Evolutionary conservation across 495 filamentous ascomycete species (phyloP).

Genomic region (Alectoria sarmentosa): DNA sequence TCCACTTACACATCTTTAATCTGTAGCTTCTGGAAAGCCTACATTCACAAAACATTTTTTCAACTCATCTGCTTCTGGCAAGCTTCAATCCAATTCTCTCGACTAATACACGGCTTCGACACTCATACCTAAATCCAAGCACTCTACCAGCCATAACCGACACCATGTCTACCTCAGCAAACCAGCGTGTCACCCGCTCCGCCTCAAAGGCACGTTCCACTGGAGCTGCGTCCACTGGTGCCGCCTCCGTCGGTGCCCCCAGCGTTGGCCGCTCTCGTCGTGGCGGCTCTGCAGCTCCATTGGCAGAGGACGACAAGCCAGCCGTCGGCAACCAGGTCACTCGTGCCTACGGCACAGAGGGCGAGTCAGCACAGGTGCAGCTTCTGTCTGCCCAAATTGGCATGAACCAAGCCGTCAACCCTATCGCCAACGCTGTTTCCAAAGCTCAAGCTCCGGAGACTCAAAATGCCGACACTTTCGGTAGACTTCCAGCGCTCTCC

Average conservation of each 20-base stretch:
- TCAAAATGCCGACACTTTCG: not conserved
- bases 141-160: not conserved
- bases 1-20: conserved; percentile 9
- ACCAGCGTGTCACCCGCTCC: conserved; percentile 9
- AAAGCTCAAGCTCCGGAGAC: not conserved
- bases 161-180: conserved; percentile 4
- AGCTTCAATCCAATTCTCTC: conserved; percentile 1
- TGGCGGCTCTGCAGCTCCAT: not conserved
- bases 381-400: conserved; percentile 9
- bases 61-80: conserved; percentile 7
- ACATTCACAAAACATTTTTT: not conserved
- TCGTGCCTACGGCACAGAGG: conserved; percentile 10
- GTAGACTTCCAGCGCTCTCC: not conserved
- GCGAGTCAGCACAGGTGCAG: not conserved
- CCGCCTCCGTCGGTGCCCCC: conserved; percentile 1
- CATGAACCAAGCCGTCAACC: not conserved
- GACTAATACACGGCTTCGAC: not conserved
- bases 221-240: not conserved
- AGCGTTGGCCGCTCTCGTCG: conserved; percentile 1
- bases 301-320: conserved; percentile 2
- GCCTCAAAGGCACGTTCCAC: conserved; percentile 13
- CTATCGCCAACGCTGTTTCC: conserved; percentile 10
- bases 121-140: not conserved
- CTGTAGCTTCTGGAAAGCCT: conserved; percentile 15
- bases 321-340: conserved; percentile 1